These are phyloP conservation scores for Cyclospora cayetanensis DNA, from an alignment of 169 alveolate species.

Conservation along the genomic window DNA sequence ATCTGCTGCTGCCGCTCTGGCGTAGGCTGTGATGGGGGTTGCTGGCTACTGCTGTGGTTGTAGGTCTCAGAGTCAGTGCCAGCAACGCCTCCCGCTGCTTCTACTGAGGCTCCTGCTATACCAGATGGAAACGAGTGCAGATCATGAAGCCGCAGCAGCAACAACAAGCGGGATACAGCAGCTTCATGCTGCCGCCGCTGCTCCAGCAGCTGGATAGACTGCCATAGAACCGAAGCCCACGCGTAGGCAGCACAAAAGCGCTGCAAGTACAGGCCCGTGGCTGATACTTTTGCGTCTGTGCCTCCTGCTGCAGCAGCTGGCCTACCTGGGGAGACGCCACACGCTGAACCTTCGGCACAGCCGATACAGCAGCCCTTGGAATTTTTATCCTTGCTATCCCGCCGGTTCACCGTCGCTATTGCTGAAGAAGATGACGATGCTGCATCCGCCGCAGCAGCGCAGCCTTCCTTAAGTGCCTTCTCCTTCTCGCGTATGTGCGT, in stretches of 20 bases:
- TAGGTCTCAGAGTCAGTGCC: not conserved
- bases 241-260: slow-evolving; percentile 45
- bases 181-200: slow-evolving; percentile 10
- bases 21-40: not conserved
- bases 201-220: slow-evolving; percentile 42
- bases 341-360: not conserved
- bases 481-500: not conserved
- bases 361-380: not conserved
- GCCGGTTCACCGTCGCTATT: not conserved
- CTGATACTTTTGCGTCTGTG: not conserved
- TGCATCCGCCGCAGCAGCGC: slow-evolving; percentile 13
- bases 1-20: slow-evolving; percentile 14
- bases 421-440: not conserved
- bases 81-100: not conserved
- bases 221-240: not conserved
- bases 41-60: not conserved
- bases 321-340: not conserved
- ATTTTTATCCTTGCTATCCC: not conserved
- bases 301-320: not conserved
- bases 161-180: not conserved
- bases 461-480: not conserved
- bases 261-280: not conserved
- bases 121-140: not conserved
- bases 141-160: not conserved
- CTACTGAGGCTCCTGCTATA: not conserved